Conservation (phyloP, 2,329 filamentous ascomycete genomes). For the Xylaria sp. region DNA sequence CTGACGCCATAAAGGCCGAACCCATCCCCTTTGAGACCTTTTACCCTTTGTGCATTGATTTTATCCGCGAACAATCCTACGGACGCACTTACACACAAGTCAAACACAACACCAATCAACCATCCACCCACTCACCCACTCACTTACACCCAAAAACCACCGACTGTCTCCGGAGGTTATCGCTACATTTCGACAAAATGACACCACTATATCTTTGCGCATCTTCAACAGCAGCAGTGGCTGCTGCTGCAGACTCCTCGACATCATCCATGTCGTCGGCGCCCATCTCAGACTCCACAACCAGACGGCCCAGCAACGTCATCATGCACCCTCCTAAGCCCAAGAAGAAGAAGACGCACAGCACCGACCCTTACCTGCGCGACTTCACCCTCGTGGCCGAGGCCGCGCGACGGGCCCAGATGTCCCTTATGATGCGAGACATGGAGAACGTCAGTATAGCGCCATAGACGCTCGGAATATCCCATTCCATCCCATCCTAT, state of each 20-base stretch:
- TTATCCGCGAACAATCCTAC: background rate
- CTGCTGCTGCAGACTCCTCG: conserved; percentile 10
- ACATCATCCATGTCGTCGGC: conserved; percentile 34
- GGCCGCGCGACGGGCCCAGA: conserved; percentile 91
- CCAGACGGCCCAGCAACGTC: conserved; percentile 38
- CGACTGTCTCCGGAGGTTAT: background rate
- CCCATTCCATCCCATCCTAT: background rate
- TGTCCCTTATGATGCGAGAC: conserved; percentile 88
- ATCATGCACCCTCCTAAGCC: conserved; percentile 44
- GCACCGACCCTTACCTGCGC: conserved; percentile 72
- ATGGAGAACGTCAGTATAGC: conserved; percentile 77
- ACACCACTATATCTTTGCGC: conserved; percentile 35
- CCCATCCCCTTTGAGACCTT: background rate
- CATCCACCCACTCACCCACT: background rate
- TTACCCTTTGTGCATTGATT: conserved; percentile 2
- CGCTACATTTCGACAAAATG: conserved; percentile 20
- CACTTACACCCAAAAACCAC: background rate
- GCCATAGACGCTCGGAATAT: conserved; percentile 4
- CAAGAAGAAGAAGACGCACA: conserved; percentile 46
- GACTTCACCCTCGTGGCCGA: conserved; percentile 90
- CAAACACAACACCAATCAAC: background rate
- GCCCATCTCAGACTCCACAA: conserved; percentile 33
- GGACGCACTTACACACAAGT: conserved; percentile 8
- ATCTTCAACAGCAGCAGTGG: conserved; percentile 4
- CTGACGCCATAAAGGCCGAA: background rate